Base-by-base conservation (phyloP, 2,329 filamentous ascomycete species). In the Atkinsonella texensis region DNA sequence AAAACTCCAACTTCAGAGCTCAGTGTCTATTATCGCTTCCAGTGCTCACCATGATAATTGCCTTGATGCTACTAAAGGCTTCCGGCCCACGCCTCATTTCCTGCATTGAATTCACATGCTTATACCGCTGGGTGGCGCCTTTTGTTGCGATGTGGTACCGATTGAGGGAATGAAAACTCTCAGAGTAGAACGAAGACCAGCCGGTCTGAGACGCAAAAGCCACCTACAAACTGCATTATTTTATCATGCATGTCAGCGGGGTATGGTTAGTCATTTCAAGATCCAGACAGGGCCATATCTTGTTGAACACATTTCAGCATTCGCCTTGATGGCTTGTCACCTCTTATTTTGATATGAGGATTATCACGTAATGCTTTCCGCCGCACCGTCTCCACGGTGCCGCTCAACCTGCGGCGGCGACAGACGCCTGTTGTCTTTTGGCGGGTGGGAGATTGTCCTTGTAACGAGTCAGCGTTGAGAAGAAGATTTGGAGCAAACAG, bases 381-480 rank as follows among this genome's bases (percentile, higher is more conserved):
- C 11, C 20, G 31, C 18, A n/a, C 20, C n/a, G 42, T 13, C 15
- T 11, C 9, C 20, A 17, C 20, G 17, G 13, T 17, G 31, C 28
- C 11, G 13, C 20, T 66, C 56, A 72, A 53, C 69, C 68, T 52
- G 63, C 69, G 48, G 69, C 68, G 15, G 65, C 67, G 50, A 71
- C 60, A 6, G 70, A 71, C 35, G 70, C 63, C 55, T 71, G 68
- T 49, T 71, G 69, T 53, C 69, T 62, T 56, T 72, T 72, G 15
- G 69, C 66, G 28, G 69, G 65, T 32, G 68, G 67, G 40, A 56
- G 57, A 20, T 65, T 66, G 50, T 70, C 68, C 69, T 71, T 52
- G 43, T 41, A 35, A 43, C 43, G 15, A 20, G 57, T 68, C 57
- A 68, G 64, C 58, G 57, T 49, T 53, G 50, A 46, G 45, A 32